Base-by-base conservation (phyloP, 192 early-diverging fungal species). In the Lobulomyces angularis region DNA sequence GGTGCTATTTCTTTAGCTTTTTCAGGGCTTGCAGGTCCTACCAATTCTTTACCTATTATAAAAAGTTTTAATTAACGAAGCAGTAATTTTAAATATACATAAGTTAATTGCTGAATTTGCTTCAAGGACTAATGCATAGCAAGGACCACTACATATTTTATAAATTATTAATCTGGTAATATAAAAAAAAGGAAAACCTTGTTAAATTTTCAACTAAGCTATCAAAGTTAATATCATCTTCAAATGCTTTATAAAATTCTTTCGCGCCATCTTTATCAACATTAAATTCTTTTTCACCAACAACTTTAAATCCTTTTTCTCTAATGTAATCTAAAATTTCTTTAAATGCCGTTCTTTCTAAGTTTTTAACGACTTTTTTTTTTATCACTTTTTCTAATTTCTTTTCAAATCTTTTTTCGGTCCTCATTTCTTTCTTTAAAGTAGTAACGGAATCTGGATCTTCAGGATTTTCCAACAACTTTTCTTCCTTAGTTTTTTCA, bases 1-100 rank as follows among this genome's bases (percentile, higher is more conserved):
- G 74, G 74, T 0, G 47, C 47, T 12, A 27, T 26, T 21, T 48
- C 32, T n/a, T 27, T 20, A 5, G 51, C 51, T 45, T 53, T 53
- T 46, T 49, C 23, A 6, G 61, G 28, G n/a, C 45, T 53, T 0
- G 51, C 46, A 23, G 51, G 51, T 6, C 51, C 51, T 24, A n/a
- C 12, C 17, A 37, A 26, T 14, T 48, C 9, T 32, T 54, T 21
- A 66, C 69, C n/a, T n/a, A n/a, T n/a, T n/a, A n/a, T n/a, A n/a
- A n/a, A n/a, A n/a, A n/a, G n/a, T n/a, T n/a, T n/a, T n/a, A n/a
- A n/a, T n/a, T n/a, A n/a, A n/a, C n/a, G n/a, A n/a, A n/a, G n/a
- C n/a, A n/a, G n/a, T n/a, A n/a, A n/a, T n/a, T n/a, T n/a, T n/a
- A n/a, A n/a, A n/a, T n/a, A n/a, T n/a, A 50, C 51, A 53, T 1